Percentiles rank a stretch among this genome's conserved stretches.
Conservation (phyloP, 1,284 basidiomycete species). For the Trichosporon faecale region DNA sequence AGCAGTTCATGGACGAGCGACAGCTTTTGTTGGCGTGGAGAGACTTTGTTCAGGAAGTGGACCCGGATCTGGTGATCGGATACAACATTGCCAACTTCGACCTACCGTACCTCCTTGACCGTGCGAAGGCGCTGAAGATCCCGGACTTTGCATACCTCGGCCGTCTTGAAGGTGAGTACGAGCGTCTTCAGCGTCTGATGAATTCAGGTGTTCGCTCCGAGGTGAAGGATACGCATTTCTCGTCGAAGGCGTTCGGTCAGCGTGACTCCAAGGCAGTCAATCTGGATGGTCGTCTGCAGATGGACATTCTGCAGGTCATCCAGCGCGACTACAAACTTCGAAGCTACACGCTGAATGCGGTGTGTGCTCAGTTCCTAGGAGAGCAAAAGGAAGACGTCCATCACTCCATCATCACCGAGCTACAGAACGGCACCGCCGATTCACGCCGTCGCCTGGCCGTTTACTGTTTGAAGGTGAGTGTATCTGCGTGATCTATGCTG, state of each 20-base stretch:
- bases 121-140: conserved; percentile 74
- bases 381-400: conserved; percentile 98
- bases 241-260: conserved; percentile 91
- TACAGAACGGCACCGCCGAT: conserved; percentile 91
- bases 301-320: conserved; percentile 93
- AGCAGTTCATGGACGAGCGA: conserved; percentile 74
- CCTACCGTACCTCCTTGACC: conserved; percentile 86
- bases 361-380: conserved; percentile 90
- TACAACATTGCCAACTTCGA: conserved; percentile 92
- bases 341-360: conserved; percentile 91
- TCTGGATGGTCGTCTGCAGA: conserved; percentile 83
- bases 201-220: conserved; percentile 66
- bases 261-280: conserved; percentile 89
- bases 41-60: conserved; percentile 78
- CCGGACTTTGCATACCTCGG: conserved; percentile 72
- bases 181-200: neutral
- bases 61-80: conserved; percentile 89
- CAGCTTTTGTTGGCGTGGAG: conserved; percentile 74
- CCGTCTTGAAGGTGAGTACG: conserved; percentile 64
- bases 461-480: conserved; percentile 83
- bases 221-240: conserved; percentile 88
- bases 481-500: neutral
- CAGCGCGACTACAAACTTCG: conserved; percentile 93
- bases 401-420: conserved; percentile 90
- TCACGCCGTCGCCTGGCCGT: conserved; percentile 84